These are phyloP conservation scores for Wolfiporia cocos DNA, from an alignment of 1,284 basidiomycete species.

Conservation along the genomic window DNA sequence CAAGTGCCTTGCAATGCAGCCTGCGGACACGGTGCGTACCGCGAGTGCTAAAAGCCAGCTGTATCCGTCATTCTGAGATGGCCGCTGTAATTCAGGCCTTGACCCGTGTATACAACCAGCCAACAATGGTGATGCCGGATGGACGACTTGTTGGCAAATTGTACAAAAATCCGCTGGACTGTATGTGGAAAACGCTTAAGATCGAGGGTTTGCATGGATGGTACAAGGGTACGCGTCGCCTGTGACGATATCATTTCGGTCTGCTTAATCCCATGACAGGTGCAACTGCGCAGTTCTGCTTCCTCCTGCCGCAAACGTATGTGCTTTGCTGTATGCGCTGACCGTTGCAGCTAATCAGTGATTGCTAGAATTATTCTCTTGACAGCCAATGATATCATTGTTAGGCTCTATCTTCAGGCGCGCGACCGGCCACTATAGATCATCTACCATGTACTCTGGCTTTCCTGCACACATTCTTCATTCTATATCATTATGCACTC, in stretches of 20 bases:
- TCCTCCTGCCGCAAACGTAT: not conserved
- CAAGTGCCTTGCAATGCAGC: constrained; percentile 80
- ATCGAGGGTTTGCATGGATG: constrained; percentile 84
- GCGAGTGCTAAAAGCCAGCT: no score
- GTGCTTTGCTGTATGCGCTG: not conserved
- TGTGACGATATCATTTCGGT: not conserved
- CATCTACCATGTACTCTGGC: no score
- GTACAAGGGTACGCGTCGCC: constrained; percentile 69
- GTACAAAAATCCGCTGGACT: constrained; percentile 88
- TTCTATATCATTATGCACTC: no score
- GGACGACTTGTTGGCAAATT: constrained; percentile 70
- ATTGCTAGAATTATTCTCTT: constrained; percentile 74
- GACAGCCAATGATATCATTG: constrained; percentile 67
- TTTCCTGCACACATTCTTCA: no score
- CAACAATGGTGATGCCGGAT: constrained; percentile 60
- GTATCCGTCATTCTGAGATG: constrained; percentile 39
- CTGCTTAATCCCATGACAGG: not conserved
- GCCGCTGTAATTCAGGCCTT: constrained; percentile 42
- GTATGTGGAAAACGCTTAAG: constrained; percentile 89
- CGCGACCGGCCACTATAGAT: no score
- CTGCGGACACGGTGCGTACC: constrained; percentile 76
- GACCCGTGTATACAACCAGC: constrained; percentile 80
- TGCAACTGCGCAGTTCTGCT: not conserved
- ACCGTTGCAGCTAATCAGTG: not conserved
- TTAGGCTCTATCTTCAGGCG: not conserved